A percentile compares a stretch with the other conserved stretches of the same genome.
These are phyloP conservation scores for Beta vulgaris DNA, from an alignment of 148 eudicot species.

Conservation along the genomic window DNA sequence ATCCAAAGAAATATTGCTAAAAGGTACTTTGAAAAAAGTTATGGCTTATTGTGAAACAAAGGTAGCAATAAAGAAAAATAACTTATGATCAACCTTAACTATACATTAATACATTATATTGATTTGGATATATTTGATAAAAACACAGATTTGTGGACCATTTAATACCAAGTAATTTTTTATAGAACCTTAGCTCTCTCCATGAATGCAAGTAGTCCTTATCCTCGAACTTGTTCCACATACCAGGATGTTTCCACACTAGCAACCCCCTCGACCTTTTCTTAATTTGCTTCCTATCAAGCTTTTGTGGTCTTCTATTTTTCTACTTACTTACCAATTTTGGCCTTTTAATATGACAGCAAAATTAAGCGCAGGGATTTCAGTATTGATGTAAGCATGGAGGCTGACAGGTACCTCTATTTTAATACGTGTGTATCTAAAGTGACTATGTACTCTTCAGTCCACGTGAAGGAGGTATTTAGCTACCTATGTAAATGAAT, in stretches of 20 bases:
- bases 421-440: background rate
- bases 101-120: background rate
- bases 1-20: too few relatives aligned
- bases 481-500: background rate
- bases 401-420: constrained; percentile 42
- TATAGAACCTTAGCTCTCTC: background rate
- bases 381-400: constrained; percentile 30
- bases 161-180: background rate
- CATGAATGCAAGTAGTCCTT: background rate
- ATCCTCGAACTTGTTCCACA: background rate
- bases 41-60: background rate
- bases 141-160: background rate
- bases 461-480: background rate
- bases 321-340: background rate
- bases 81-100: background rate
- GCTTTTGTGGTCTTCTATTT: background rate
- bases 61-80: background rate
- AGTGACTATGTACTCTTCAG: background rate
- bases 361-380: background rate
- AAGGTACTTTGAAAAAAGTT: too few relatives aligned
- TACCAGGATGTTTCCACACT: background rate
- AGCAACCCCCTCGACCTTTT: background rate
- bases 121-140: background rate
- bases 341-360: constrained; percentile 8
- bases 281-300: background rate